phyloP scores from a whole-genome alignment of 805 yeast species.

The Komagataella mondaviorum region DNA sequence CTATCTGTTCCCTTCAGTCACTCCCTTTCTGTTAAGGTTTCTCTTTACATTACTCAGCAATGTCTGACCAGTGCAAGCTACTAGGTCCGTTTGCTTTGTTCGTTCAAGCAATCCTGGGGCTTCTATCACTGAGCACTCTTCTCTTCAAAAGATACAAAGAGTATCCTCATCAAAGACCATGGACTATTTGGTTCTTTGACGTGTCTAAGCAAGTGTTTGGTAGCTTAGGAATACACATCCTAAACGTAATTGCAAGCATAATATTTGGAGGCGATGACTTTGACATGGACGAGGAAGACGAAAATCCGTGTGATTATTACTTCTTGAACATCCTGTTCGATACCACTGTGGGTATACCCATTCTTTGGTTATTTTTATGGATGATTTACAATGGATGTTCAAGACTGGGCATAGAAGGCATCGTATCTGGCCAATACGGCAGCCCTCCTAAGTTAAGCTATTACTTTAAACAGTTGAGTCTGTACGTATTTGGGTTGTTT shows the following conservation, averaged over 20 bases:
- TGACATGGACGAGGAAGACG: slow-evolving; percentile 18
- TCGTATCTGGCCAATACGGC: slow-evolving; percentile 51
- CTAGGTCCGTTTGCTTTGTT: slow-evolving; percentile 79
- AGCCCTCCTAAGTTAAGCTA: slow-evolving; percentile 47
- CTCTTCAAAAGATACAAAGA: slow-evolving; percentile 69
- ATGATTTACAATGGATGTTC: slow-evolving; percentile 33
- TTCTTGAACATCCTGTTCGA: slow-evolving; percentile 79
- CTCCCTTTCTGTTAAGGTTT: background rate
- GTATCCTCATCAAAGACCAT: slow-evolving; percentile 66
- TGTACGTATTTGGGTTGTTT: slow-evolving; percentile 52
- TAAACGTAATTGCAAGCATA: slow-evolving; percentile 64
- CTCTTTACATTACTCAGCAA: background rate
- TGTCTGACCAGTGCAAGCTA: slow-evolving; percentile 35
- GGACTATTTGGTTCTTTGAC: slow-evolving; percentile 83
- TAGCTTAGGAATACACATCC: slow-evolving; percentile 68
- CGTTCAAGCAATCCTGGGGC: slow-evolving; percentile 67
- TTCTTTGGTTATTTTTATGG: slow-evolving; percentile 47
- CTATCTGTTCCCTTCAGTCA: background rate
- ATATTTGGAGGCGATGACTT: slow-evolving; percentile 23
- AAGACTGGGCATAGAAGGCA: slow-evolving; percentile 27
- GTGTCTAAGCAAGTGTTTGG: slow-evolving; percentile 86
- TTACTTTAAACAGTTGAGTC: slow-evolving; percentile 55
- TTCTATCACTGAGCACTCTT: slow-evolving; percentile 60
- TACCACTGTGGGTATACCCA: slow-evolving; percentile 87
- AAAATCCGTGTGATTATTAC: slow-evolving; percentile 87